Evolutionary conservation across 2,329 filamentous ascomycete genomes (phyloP), one percentile per base, ranked within the genome.

Genomic region (Nothomitra cinnamomea): DNA sequence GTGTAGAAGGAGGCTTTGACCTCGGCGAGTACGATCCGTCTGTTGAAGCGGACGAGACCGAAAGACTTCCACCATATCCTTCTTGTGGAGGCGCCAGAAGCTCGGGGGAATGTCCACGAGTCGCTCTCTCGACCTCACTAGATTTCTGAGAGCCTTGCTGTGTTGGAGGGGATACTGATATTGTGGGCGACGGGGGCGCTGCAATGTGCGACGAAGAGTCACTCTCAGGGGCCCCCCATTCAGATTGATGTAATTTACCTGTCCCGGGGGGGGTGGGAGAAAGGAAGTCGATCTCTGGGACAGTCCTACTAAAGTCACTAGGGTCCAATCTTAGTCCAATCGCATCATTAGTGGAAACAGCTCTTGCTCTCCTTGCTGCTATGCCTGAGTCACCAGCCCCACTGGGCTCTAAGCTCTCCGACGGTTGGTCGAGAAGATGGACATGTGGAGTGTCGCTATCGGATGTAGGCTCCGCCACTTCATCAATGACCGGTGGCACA

Each of bases 51-150:
- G 45, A 17, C 17, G 45, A 17, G 17, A 28, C 25, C 28, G 21
- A 22, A 8, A 24, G 24, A 19, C 25, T 49, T 35, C 22, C 45
- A 28, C 25, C 45, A 19, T 32, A 13, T 6, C 60, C 61, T 50
- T 65, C 66, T 4, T 66, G 66, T 2, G 69, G 65, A 7, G 68
- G 70, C 13, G 70, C 68, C 45, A 77, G 65, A 17, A 70, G 65
- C 51, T 68, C 63, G 24, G 70, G 62, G 13, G 65, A 64, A 38
- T 60, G 63, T 21, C 62, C 59, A 35, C 58, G 61, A 32, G 57
- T 58, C 17, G 56, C 57, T 13, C 52, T 57, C 19, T 60, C 60
- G 22, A 56, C 60, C 32, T 60, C 63, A 54, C 60, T 67, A 13
- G 60, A 38, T 35, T 60, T 55, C 55, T 62, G 59, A 22, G 62